Evolutionary conservation across 257 asterid species (phyloP).

Genomic region (Przewalskia tangutica): DNA sequence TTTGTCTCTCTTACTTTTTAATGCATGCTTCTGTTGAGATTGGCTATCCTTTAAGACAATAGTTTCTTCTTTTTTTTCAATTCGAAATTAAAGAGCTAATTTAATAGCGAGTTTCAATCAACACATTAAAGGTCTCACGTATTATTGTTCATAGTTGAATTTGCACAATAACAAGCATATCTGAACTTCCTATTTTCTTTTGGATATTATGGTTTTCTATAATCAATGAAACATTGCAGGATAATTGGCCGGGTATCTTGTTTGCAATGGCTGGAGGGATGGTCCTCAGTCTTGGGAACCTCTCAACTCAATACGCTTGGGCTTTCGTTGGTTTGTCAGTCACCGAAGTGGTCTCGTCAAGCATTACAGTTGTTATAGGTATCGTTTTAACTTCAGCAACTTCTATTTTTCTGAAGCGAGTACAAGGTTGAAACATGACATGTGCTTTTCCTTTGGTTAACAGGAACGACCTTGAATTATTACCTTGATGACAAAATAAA

Average conservation of each 20-base stretch:
- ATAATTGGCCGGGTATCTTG: conserved; percentile 69
- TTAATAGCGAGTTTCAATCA: neutral
- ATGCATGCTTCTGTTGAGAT: neutral
- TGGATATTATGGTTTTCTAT: neutral
- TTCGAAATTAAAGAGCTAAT: neutral
- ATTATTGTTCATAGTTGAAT: neutral
- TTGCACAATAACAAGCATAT: neutral
- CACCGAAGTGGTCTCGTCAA: conserved; percentile 73
- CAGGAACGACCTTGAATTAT: conserved; percentile 88
- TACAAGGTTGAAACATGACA: conserved; percentile 1
- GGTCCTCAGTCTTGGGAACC: conserved; percentile 79
- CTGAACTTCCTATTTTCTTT: neutral
- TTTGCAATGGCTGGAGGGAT: conserved; percentile 92
- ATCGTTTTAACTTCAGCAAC: conserved; percentile 10
- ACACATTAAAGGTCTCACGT: neutral
- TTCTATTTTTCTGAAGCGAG: neutral
- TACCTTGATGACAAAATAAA: conserved; percentile 80
- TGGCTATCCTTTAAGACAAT: neutral
- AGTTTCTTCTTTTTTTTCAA: neutral
- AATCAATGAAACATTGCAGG: conserved; percentile 30
- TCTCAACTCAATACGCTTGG: conserved; percentile 94
- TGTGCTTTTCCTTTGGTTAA: neutral
- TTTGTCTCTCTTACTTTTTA: neutral
- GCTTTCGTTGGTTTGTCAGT: conserved; percentile 90
- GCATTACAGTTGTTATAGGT: conserved; percentile 94